Conservation (phyloP, 768 basidiomycete species). For the Calocera cornea region DNA sequence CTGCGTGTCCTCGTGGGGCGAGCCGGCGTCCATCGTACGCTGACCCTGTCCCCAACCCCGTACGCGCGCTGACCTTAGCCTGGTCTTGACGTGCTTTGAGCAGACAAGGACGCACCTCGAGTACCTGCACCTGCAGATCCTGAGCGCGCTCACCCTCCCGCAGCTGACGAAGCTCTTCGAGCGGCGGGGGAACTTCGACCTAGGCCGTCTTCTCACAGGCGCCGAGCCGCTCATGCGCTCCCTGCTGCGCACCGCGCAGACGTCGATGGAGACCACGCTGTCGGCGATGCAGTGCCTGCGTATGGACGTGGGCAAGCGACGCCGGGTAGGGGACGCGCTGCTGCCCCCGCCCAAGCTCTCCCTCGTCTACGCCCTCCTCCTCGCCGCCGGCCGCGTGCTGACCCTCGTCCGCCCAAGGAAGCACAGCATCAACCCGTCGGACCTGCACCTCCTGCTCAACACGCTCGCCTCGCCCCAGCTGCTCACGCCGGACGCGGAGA, state of each 20-base stretch:
- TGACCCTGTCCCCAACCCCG: conserved; percentile 10
- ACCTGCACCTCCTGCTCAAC: conserved; percentile 85
- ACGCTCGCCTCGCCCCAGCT: conserved; percentile 75
- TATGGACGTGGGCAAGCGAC: conserved; percentile 53
- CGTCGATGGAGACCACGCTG: neutral
- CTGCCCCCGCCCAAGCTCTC: conserved; percentile 70
- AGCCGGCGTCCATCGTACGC: conserved; percentile 89
- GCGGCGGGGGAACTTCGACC: conserved; percentile 80
- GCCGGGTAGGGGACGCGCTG: conserved; percentile 65
- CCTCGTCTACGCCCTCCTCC: conserved; percentile 79
- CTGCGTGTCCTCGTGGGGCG: conserved; percentile 83
- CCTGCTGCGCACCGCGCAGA: conserved; percentile 34
- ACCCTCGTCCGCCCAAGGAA: conserved; percentile 81
- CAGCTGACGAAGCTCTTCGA: conserved; percentile 81
- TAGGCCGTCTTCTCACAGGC: conserved; percentile 33
- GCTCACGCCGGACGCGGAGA: conserved; percentile 65
- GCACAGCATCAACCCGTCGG: conserved; percentile 87
- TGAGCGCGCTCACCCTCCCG: conserved; percentile 74
- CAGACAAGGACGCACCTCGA: conserved; percentile 91
- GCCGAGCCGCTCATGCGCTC: conserved; percentile 28
- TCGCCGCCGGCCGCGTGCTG: conserved; percentile 62
- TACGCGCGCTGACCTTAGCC: neutral
- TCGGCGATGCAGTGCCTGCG: conserved; percentile 31
- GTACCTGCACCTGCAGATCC: conserved; percentile 84
- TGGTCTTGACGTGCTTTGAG: conserved; percentile 37